Base-by-base conservation (phyloP, 148 eudicot genomes). In the Fagopyrum tataricum region DNA sequence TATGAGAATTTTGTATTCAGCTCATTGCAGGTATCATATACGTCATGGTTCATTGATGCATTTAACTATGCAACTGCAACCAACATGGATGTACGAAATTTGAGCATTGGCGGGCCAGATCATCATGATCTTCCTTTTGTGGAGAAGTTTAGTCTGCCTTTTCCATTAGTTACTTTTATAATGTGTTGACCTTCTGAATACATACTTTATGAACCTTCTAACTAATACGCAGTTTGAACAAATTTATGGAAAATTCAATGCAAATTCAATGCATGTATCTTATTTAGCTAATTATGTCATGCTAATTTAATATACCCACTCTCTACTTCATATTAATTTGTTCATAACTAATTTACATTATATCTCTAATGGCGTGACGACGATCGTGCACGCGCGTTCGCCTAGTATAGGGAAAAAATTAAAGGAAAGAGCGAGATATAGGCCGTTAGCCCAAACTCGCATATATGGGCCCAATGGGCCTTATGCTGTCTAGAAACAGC, bases 31-130 rank as follows among this genome's bases (percentile, higher is more conserved):
- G 96, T 95, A 75, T 95, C 99, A 76, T 95, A 91, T 83, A 95
- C 99, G 43, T 95, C 99, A 74, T 95, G 99, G 99, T 95, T 95
- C 84, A 96, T 95, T 83, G 99, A 95, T 81, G 99, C 99, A 41
- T 95, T 95, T 84, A 95, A 95, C 76, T 95, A 91, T 78, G 99
- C 99, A n/a, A 95, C 91, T 78, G 97, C 99, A 23, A 95, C 89
- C 77, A 85, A 95, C 75, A 88, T 95, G 92, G 99, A 95, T 81
- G 99, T 95, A 79, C 86, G 91, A 76, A 95, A 95, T 82, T 81
- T 95, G 82, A 95, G 99, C 78, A 91, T 95, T 74, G 99, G 99
- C 56, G 97, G 99, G 67, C 99, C 99, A 70, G 99, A 95, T 81
- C 92, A 90, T 84, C 77, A 91, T 84, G 99, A 95, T 87, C 96